Evolutionary conservation across 2,329 filamentous ascomycete genomes (phyloP).

Genomic region (Rutstroemia sydowiana): DNA sequence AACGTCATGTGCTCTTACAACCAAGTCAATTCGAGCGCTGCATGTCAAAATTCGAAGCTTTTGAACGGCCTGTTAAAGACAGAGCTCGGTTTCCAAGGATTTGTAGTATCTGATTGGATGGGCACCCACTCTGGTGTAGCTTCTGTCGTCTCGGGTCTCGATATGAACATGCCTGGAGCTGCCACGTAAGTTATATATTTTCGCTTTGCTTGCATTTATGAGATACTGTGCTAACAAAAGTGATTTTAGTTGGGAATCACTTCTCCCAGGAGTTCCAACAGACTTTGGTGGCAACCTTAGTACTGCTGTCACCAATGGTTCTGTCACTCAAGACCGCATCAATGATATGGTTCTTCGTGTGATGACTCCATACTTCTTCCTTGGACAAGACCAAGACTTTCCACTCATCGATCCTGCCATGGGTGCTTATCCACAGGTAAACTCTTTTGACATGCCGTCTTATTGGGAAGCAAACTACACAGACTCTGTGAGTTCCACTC

Average conservation of each 20-base stretch:
- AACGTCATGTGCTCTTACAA: slow-evolving; percentile 61
- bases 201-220: too few species aligned
- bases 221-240: too few species aligned
- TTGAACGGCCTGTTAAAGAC: slow-evolving; percentile 43
- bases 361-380: slow-evolving; percentile 47
- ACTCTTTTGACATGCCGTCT: neutral
- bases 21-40: slow-evolving; percentile 41
- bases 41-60: slow-evolving; percentile 42
- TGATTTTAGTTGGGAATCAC: neutral
- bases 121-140: slow-evolving; percentile 51
- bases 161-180: slow-evolving; percentile 58
- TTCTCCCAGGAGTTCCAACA: slow-evolving; percentile 2
- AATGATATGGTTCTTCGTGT: slow-evolving; percentile 42
- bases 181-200: too few species aligned
- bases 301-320: slow-evolving; percentile 42
- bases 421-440: slow-evolving; percentile 1
- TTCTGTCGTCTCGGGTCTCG: slow-evolving; percentile 53
- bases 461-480: slow-evolving; percentile 35
- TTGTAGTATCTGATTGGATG: slow-evolving; percentile 62
- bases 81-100: slow-evolving; percentile 43
- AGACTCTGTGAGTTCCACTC: neutral
- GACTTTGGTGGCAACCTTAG: slow-evolving; percentile 19
- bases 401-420: slow-evolving; percentile 27
- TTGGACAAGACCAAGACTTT: slow-evolving; percentile 43
- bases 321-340: slow-evolving; percentile 34